phyloP scores from a whole-genome alignment of 768 basidiomycete species.

The Phlebiopsis flavidoalba region DNA sequence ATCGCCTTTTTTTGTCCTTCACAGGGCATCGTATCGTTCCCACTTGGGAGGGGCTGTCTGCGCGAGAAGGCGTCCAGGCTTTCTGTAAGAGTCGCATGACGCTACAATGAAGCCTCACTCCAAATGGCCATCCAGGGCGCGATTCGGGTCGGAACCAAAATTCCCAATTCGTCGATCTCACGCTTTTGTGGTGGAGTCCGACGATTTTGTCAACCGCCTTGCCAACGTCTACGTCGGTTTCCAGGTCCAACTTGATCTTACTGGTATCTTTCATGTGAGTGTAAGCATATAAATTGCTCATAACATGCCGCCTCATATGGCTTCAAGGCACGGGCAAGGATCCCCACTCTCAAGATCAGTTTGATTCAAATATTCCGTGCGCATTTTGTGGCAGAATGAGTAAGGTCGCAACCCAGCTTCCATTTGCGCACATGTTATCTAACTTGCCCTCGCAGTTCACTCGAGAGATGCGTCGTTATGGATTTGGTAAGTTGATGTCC shows the following conservation, averaged over 20 bases:
- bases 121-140: slow-evolving; percentile 97
- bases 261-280: slow-evolving; percentile 88
- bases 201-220: slow-evolving; percentile 99
- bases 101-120: slow-evolving; percentile 96
- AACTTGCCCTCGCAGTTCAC: slow-evolving; percentile 51
- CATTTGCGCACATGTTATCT: not conserved
- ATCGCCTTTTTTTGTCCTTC: too few relatives aligned
- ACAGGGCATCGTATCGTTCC: slow-evolving; percentile 98
- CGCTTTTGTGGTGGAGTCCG: slow-evolving; percentile 98
- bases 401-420: slow-evolving; percentile 35
- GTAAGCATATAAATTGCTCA: not conserved
- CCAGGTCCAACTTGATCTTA: slow-evolving; percentile 98
- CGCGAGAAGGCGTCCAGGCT: slow-evolving; percentile 98
- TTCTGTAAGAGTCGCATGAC: slow-evolving; percentile 95
- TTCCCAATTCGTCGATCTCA: slow-evolving; percentile 99
- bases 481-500: slow-evolving; percentile 44
- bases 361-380: slow-evolving; percentile 99
- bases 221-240: slow-evolving; percentile 99
- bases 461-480: slow-evolving; percentile 93
- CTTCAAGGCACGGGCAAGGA: slow-evolving; percentile 90
- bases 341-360: slow-evolving; percentile 96
- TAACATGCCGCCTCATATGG: slow-evolving; percentile 7
- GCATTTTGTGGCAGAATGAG: slow-evolving; percentile 99
- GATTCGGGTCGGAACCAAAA: slow-evolving; percentile 96
- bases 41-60: slow-evolving; percentile 96